Conservation (phyloP, 139 green algal genomes). For the Astrephomene gubernaculifera region DNA sequence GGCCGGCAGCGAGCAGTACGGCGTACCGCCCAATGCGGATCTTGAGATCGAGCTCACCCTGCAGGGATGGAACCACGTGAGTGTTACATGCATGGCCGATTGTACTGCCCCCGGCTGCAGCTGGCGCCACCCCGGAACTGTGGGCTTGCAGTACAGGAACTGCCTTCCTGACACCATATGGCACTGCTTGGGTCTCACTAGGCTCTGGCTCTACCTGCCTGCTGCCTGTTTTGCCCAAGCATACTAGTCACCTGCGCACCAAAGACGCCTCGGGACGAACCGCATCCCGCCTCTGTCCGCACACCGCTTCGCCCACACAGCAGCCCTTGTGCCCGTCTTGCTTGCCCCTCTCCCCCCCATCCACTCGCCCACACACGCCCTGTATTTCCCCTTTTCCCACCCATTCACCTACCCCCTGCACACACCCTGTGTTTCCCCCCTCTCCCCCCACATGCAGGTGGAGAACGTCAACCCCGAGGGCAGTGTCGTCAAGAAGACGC, state of each 20-base stretch:
- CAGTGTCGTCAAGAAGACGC: constrained; percentile 84
- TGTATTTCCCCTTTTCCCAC: neutral
- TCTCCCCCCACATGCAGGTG: neutral
- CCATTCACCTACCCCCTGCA: neutral
- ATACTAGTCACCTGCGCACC: too few species aligned
- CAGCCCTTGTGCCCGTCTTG: neutral
- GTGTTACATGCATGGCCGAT: too few species aligned
- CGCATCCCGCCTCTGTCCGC: neutral
- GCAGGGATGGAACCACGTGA: constrained; percentile 78
- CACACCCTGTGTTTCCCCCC: too few species aligned
- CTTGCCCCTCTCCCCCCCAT: neutral
- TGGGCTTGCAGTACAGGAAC: too few species aligned
- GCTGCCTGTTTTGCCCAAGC: too few species aligned
- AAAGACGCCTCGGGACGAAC: too few species aligned
- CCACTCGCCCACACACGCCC: neutral
- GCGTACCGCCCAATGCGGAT: constrained; percentile 67
- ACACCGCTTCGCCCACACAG: neutral
- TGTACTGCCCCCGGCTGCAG: too few species aligned
- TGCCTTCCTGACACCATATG: too few species aligned
- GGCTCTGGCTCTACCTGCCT: too few species aligned
- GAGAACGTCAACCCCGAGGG: constrained; percentile 57
- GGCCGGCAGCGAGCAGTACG: constrained; percentile 54
- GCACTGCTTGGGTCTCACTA: too few species aligned
- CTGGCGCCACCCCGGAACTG: too few species aligned
- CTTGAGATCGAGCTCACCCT: constrained; percentile 86